Percentiles rank a stretch among this genome's conserved stretches.
Evolutionary conservation across 2,329 filamentous ascomycete species (phyloP).

Genomic region (Penicillium sp.): DNA sequence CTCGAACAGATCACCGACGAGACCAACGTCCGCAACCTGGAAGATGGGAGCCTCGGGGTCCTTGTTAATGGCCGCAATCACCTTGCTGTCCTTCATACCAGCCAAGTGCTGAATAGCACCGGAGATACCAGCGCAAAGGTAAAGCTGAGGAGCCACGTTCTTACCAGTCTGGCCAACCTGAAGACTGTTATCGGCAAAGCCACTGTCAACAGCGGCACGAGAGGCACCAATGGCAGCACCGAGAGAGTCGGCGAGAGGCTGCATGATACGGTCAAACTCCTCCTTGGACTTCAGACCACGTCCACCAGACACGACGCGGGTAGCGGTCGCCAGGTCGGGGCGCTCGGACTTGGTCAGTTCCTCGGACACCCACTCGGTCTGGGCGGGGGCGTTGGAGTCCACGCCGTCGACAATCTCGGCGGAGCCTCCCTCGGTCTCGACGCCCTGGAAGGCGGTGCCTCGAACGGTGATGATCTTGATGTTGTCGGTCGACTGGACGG

Average conservation of each 20-base stretch:
- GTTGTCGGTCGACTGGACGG: constrained; percentile 83
- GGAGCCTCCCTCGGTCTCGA: constrained; percentile 70
- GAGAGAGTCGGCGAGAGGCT: constrained; percentile 86
- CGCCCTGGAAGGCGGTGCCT: constrained; percentile 85
- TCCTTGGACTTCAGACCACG: constrained; percentile 97
- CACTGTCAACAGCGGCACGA: constrained; percentile 91
- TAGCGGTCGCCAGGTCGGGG: constrained; percentile 88
- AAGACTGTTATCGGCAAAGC: constrained; percentile 96
- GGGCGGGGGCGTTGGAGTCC: constrained; percentile 75
- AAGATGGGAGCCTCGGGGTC: constrained; percentile 97
- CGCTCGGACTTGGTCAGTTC: constrained; percentile 91
- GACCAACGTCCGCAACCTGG: constrained; percentile 92
- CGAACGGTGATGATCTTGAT: constrained; percentile 91
- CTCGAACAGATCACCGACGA: constrained; percentile 94
- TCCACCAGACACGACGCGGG: constrained; percentile 88
- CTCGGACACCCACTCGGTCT: constrained; percentile 90
- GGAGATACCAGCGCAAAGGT: constrained; percentile 93
- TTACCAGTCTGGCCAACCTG: constrained; percentile 99
- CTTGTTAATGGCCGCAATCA: constrained; percentile 99
- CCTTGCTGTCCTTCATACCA: constrained; percentile 99
- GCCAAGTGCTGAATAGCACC: constrained; percentile 97
- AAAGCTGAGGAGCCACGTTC: constrained; percentile 94
- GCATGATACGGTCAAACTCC: constrained; percentile 91
- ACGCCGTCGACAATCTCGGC: constrained; percentile 78
- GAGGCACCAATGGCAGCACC: constrained; percentile 96